These are phyloP conservation scores for Entonaema liquescens DNA, from an alignment of 495 filamentous ascomycete species.

Conservation along the genomic window DNA sequence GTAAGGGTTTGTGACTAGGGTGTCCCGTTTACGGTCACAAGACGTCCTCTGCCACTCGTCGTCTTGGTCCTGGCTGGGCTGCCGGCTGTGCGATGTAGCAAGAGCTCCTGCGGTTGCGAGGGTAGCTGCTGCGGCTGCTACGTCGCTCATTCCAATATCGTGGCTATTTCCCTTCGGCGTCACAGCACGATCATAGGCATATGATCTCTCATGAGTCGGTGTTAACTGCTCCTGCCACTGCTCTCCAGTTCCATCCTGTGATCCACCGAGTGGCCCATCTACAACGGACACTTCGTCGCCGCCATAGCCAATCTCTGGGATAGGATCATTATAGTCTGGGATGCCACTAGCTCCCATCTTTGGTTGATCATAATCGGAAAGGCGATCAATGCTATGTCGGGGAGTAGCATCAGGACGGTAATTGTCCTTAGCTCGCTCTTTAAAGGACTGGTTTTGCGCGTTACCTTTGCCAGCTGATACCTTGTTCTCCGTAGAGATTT, in stretches of 20 bases:
- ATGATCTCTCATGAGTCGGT: conserved; percentile 47
- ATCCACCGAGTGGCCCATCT: conserved; percentile 47
- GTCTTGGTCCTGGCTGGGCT: conserved; percentile 60
- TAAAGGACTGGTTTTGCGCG: conserved; percentile 61
- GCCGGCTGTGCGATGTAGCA: conserved; percentile 54
- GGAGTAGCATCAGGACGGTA: conserved; percentile 68
- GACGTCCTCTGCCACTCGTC: conserved; percentile 65
- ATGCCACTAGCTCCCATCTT: conserved; percentile 70
- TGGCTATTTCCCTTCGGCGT: conserved; percentile 46
- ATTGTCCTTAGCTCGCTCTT: conserved; percentile 61
- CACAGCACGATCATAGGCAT: conserved; percentile 52
- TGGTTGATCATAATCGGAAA: conserved; percentile 65
- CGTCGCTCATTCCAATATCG: conserved; percentile 47
- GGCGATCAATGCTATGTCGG: conserved; percentile 77
- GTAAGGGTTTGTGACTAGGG: conserved; percentile 65
- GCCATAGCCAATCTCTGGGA: conserved; percentile 73
- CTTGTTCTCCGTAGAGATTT: conserved; percentile 15
- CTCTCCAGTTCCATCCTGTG: conserved; percentile 42
- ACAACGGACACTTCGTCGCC: conserved; percentile 59
- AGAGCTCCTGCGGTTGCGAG: conserved; percentile 54
- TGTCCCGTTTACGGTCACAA: conserved; percentile 64
- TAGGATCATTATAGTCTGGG: conserved; percentile 66
- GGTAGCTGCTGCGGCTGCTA: conserved; percentile 55
- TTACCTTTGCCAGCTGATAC: conserved; percentile 48
- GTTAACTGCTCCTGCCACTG: conserved; percentile 54